Conservation (phyloP, 495 filamentous ascomycete genomes). For the Neurospora sp. region DNA sequence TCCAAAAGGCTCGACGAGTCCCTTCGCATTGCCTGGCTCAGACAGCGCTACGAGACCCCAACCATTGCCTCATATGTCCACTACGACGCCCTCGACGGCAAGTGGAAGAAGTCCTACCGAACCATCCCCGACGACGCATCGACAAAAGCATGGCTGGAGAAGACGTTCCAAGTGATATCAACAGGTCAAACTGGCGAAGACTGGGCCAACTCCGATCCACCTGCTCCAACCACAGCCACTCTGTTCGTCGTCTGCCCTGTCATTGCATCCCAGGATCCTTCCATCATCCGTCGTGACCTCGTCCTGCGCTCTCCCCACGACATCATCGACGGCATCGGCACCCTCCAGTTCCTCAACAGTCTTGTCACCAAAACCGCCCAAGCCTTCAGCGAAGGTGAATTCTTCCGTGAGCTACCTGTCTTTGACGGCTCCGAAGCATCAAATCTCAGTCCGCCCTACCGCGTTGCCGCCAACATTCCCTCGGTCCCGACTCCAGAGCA, state of each 20-base stretch:
- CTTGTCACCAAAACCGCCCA: constrained; percentile 10
- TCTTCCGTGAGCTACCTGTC: neutral
- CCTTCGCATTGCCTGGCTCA: constrained; percentile 31
- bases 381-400: constrained; percentile 8
- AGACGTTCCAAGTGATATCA: constrained; percentile 25
- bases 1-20: constrained; percentile 15
- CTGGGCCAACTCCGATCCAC: constrained; percentile 34
- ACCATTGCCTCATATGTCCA: constrained; percentile 32
- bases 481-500: neutral
- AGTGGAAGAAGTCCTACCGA: constrained; percentile 32
- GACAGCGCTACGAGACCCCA: constrained; percentile 32
- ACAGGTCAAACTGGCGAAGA: constrained; percentile 20
- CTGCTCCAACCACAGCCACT: constrained; percentile 25
- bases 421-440: constrained; percentile 10
- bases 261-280: neutral
- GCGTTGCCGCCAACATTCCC: constrained; percentile 5
- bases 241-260: constrained; percentile 27
- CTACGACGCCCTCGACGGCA: constrained; percentile 13
- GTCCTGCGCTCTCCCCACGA: constrained; percentile 38
- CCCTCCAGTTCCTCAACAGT: constrained; percentile 27
- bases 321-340: constrained; percentile 41
- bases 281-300: constrained; percentile 19
- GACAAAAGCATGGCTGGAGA: constrained; percentile 24
- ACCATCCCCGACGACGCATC: constrained; percentile 7
- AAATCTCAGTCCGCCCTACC: constrained; percentile 12